phyloP scores from a whole-genome alignment of 1,139 yeast genomes.

The Yamadazyma trypodendri region DNA sequence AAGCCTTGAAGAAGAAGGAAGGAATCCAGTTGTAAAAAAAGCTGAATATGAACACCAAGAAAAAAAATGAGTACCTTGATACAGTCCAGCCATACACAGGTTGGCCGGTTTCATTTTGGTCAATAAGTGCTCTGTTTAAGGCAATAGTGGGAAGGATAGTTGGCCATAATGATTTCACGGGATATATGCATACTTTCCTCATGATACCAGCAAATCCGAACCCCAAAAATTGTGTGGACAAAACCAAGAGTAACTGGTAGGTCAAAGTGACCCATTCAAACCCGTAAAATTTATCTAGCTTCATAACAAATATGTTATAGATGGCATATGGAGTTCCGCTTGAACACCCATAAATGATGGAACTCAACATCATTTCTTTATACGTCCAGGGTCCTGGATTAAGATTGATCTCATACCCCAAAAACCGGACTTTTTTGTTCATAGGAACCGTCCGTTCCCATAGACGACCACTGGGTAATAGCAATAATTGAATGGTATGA shows the following conservation, averaged over 20 bases:
- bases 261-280: constrained; percentile 43
- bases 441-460: constrained; percentile 37
- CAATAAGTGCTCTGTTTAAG: constrained; percentile 42
- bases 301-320: constrained; percentile 47
- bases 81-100: constrained; percentile 41
- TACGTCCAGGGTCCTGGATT: constrained; percentile 56
- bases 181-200: constrained; percentile 45
- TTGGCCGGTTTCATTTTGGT: constrained; percentile 24
- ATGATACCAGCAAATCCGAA: constrained; percentile 48
- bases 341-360: constrained; percentile 47
- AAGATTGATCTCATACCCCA: constrained; percentile 26
- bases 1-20: constrained; percentile 38
- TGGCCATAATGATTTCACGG: constrained; percentile 48
- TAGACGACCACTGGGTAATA: constrained; percentile 41
- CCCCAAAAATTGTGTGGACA: constrained; percentile 47
- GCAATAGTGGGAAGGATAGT: constrained; percentile 47
- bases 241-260: constrained; percentile 36
- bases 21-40: constrained; percentile 47
- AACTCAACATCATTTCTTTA: constrained; percentile 64
- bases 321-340: constrained; percentile 46
- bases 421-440: constrained; percentile 21
- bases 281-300: constrained; percentile 42
- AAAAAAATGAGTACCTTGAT: constrained; percentile 41
- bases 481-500: constrained; percentile 42
- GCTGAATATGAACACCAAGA: constrained; percentile 29